Evolutionary conservation across 2,329 filamentous ascomycete species (phyloP).

Genomic region (Exophiala sp.): DNA sequence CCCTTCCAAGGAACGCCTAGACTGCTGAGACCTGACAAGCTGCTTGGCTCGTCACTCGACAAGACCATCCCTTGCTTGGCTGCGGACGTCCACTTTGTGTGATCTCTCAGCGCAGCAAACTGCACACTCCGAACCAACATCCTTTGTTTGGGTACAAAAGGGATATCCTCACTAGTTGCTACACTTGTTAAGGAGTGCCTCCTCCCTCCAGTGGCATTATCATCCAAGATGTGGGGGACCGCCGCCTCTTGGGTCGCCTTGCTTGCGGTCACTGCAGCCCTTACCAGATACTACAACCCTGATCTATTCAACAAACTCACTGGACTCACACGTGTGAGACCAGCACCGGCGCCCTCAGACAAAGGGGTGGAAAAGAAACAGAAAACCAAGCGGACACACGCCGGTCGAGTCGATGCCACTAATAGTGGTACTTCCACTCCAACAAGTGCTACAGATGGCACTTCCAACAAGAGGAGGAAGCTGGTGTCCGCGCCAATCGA

Average conservation of each 20-base stretch:
- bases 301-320: conserved; percentile 21
- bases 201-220: background rate
- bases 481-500: conserved; percentile 30
- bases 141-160: too few relatives aligned
- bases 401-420: conserved; percentile 13
- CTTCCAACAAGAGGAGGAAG: conserved; percentile 41
- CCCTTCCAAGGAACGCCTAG: conserved; percentile 1
- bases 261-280: conserved; percentile 15
- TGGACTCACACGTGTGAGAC: conserved; percentile 1
- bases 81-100: background rate
- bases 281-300: conserved; percentile 24
- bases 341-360: conserved; percentile 1
- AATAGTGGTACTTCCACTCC: conserved; percentile 19
- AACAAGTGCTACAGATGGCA: conserved; percentile 17
- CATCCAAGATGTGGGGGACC: conserved; percentile 22
- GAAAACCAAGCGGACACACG: conserved; percentile 23
- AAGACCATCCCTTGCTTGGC: conserved; percentile 21
- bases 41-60: conserved; percentile 10
- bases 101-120: too few relatives aligned
- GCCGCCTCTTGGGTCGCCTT: conserved; percentile 21
- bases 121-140: too few relatives aligned
- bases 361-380: conserved; percentile 17
- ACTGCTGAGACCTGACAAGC: conserved; percentile 4
- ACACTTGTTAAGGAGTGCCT: too few relatives aligned
- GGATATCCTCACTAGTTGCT: too few relatives aligned